Percentiles rank a stretch among this genome's conserved stretches.
Conservation (phyloP, 768 basidiomycete genomes). For the Filobasidium wieringae region DNA sequence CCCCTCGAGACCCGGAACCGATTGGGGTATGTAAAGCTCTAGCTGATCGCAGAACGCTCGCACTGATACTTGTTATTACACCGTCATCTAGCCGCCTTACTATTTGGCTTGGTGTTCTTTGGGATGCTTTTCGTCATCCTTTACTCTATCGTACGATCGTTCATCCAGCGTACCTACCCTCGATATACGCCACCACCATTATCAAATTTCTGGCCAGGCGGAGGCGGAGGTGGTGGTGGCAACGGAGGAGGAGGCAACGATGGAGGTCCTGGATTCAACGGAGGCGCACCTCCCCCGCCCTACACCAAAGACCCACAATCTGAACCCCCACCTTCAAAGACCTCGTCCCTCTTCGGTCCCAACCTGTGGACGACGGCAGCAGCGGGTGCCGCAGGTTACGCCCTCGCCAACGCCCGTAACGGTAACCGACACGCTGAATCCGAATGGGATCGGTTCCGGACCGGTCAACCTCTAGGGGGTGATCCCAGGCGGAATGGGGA, state of each 20-base stretch:
- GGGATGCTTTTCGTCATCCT: conserved; percentile 21
- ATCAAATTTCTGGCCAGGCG: conserved; percentile 25
- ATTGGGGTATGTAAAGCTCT: conserved; percentile 10
- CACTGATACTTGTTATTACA: neutral
- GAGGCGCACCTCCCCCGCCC: conserved; percentile 35
- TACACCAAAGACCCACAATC: conserved; percentile 44
- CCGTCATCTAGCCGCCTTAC: neutral
- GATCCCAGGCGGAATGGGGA: conserved; percentile 39
- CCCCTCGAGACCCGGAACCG: conserved; percentile 1
- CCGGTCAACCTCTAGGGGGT: conserved; percentile 50
- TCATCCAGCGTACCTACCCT: conserved; percentile 39
- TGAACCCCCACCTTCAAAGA: conserved; percentile 46
- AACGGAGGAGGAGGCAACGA: conserved; percentile 39
- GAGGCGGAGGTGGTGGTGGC: conserved; percentile 31
- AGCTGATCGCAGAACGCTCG: neutral
- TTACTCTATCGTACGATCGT: conserved; percentile 53
- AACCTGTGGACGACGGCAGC: conserved; percentile 81
- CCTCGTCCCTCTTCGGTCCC: conserved; percentile 45
- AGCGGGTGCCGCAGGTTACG: conserved; percentile 52
- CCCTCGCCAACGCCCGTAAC: conserved; percentile 18
- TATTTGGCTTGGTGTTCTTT: conserved; percentile 15
- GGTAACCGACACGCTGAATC: conserved; percentile 22
- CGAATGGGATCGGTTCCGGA: conserved; percentile 24
- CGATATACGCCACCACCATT: conserved; percentile 35
- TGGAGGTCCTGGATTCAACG: conserved; percentile 31